phyloP scores from a whole-genome alignment of 2,329 filamentous ascomycete genomes.

The Sclerotinia trifoliorum region DNA sequence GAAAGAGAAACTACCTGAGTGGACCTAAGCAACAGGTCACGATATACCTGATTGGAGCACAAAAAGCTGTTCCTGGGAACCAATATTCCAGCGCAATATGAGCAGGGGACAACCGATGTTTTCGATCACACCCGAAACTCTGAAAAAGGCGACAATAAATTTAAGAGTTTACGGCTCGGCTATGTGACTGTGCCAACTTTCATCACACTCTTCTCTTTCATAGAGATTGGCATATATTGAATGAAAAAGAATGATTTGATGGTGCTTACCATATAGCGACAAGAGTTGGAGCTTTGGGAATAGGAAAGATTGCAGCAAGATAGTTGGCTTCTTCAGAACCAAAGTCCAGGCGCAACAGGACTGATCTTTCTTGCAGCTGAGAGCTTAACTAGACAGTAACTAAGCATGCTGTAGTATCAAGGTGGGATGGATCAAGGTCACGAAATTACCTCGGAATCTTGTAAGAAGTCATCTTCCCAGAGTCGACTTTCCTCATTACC shows the following conservation, averaged over 20 bases:
- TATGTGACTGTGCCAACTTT: not conserved
- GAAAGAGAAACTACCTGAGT: not conserved
- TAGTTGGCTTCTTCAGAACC: conserved; percentile 80
- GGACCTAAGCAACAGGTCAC: not conserved
- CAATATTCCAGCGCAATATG: not conserved
- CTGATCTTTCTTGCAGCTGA: conserved; percentile 59
- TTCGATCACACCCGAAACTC: not conserved
- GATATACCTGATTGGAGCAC: too few species aligned
- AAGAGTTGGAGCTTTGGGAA: conserved; percentile 75
- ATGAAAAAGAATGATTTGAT: not conserved
- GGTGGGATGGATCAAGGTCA: not conserved
- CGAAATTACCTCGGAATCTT: conserved; percentile 52
- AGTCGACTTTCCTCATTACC: conserved; percentile 63
- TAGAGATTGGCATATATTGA: not conserved
- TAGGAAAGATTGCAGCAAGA: conserved; percentile 76
- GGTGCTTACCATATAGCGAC: conserved; percentile 69
- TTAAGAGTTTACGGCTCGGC: not conserved
- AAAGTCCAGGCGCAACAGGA: conserved; percentile 67
- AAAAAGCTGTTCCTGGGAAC: not conserved
- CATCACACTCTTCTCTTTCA: not conserved
- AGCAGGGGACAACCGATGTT: not conserved
- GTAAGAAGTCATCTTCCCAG: conserved; percentile 72
- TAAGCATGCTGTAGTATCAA: conserved; percentile 21
- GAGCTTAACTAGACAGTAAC: conserved; percentile 49
- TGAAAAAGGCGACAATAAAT: not conserved